Conservation (phyloP, 495 filamentous ascomycete genomes). For the Podospora conica region DNA sequence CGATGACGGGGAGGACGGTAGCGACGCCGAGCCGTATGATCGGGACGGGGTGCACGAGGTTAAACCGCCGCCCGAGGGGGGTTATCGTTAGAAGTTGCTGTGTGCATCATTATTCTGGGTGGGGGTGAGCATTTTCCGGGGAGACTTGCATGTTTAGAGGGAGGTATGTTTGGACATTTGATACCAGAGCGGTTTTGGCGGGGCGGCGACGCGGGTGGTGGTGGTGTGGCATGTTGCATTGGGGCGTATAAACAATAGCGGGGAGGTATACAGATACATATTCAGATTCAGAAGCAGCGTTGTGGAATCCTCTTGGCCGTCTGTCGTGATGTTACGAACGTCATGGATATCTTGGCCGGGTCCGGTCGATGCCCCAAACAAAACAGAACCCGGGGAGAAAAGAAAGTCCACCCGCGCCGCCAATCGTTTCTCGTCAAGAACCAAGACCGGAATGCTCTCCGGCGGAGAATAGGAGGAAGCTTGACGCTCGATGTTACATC, state of each 20-base stretch:
- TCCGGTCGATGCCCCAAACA: too few species aligned
- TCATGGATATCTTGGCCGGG: too few species aligned
- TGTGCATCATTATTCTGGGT: not conserved
- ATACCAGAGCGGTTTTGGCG: not conserved
- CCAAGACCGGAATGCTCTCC: too few species aligned
- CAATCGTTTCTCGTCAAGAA: too few species aligned
- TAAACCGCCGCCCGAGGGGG: not conserved
- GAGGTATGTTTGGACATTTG: not conserved
- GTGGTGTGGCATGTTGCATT: not conserved
- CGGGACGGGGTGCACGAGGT: not conserved
- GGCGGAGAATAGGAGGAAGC: too few species aligned
- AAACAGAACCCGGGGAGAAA: too few species aligned
- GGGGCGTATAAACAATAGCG: not conserved
- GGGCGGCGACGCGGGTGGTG: not conserved
- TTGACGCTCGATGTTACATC: too few species aligned
- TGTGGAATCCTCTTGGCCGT: too few species aligned
- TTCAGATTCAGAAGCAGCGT: not conserved
- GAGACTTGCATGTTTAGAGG: not conserved
- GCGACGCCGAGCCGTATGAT: conserved; percentile 8
- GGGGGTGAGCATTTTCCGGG: not conserved
- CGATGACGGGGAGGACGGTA: conserved; percentile 5
- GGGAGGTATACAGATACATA: not conserved
- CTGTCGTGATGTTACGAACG: too few species aligned
- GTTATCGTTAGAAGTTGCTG: not conserved
- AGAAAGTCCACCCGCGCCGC: too few species aligned